These are phyloP conservation scores for Alternaria sp. DNA, from an alignment of 2,329 filamentous ascomycete genomes.

Conservation along the genomic window DNA sequence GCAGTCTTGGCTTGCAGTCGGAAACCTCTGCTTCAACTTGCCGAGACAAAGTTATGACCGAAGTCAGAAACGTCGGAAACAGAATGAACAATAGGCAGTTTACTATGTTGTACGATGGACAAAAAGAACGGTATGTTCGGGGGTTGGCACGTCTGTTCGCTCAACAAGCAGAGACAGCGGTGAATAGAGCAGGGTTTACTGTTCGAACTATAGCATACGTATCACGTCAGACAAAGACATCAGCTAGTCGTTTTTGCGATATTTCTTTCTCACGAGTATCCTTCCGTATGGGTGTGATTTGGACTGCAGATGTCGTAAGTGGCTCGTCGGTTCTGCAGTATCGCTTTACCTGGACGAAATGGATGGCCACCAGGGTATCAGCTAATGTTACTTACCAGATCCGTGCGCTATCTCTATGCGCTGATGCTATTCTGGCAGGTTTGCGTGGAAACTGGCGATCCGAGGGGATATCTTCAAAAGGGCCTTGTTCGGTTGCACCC, in stretches of 20 bases:
- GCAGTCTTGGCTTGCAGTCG: background rate
- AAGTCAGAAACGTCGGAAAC: background rate
- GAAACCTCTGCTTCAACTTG: background rate
- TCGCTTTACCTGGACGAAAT: background rate
- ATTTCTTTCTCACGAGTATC: background rate
- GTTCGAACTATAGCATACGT: background rate
- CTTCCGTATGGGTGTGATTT: background rate
- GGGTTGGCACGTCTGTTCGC: background rate
- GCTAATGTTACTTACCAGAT: background rate
- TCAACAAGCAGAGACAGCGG: background rate
- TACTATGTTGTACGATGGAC: background rate
- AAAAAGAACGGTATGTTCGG: background rate
- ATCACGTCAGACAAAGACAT: background rate
- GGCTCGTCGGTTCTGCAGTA: background rate
- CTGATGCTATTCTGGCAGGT: background rate
- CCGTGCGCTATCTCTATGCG: background rate
- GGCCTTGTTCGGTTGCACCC: slow-evolving; percentile 9
- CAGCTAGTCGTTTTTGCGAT: background rate
- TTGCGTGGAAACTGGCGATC: background rate
- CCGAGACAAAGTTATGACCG: background rate
- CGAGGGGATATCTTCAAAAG: background rate
- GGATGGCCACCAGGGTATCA: background rate
- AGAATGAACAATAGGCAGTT: no score
- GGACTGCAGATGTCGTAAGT: background rate
- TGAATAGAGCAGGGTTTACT: background rate